phyloP scores from a whole-genome alignment of 257 asterid species.

The Fraxinus anomala region DNA sequence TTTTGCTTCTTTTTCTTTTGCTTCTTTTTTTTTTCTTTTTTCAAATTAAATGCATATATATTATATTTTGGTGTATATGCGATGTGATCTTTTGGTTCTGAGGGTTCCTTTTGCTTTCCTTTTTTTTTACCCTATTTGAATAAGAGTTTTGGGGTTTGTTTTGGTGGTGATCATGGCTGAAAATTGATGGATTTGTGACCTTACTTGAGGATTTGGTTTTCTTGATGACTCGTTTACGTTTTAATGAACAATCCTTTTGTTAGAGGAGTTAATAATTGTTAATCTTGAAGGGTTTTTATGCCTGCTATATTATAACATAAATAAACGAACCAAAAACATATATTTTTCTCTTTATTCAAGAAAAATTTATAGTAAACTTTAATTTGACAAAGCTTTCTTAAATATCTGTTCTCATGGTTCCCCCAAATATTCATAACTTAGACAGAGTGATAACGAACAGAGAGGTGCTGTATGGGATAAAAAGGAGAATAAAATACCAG shows the following conservation, averaged over 20 bases:
- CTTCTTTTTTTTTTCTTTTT: slow-evolving; percentile 4
- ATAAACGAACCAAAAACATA: background rate
- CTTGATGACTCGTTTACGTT: background rate
- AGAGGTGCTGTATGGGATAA: background rate
- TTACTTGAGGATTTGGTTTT: slow-evolving; percentile 15
- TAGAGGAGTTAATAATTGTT: background rate
- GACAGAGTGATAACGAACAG: background rate
- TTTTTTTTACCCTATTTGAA: background rate
- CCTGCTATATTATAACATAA: background rate
- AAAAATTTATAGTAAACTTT: background rate
- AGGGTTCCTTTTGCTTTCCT: background rate
- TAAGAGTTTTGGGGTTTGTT: background rate
- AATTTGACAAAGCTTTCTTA: background rate
- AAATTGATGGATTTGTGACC: slow-evolving; percentile 21
- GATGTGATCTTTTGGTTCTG: slow-evolving; percentile 20
- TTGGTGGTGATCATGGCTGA: slow-evolving; percentile 22
- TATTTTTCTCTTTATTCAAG: slow-evolving; percentile 3
- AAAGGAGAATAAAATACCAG: background rate
- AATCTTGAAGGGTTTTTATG: slow-evolving; percentile 8
- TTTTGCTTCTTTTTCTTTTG: no score
- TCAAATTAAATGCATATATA: slow-evolving; percentile 11
- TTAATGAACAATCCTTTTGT: background rate
- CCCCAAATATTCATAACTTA: background rate
- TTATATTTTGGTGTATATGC: slow-evolving; percentile 8
- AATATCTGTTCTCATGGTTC: background rate